Conservation (phyloP, 1,284 basidiomycete species). For the Schizopora paradoxa region DNA sequence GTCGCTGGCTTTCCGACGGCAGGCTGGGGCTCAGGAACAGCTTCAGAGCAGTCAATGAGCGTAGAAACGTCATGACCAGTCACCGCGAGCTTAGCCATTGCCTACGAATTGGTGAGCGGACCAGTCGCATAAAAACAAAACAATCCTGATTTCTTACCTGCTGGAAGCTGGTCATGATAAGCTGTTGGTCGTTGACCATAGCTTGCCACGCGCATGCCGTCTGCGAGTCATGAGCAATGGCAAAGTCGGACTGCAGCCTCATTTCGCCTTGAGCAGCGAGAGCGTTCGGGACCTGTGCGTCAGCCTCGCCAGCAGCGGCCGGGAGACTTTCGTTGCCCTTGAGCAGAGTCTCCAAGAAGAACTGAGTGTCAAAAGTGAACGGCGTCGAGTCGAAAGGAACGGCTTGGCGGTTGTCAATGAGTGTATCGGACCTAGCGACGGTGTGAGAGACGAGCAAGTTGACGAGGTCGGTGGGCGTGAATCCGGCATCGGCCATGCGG, state of each 20-base stretch:
- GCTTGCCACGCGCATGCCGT: slow-evolving; percentile 20
- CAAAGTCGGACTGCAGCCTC: slow-evolving; percentile 20
- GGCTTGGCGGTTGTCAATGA: slow-evolving; percentile 14
- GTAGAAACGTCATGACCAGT: slow-evolving; percentile 25
- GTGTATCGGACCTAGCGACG: slow-evolving; percentile 18
- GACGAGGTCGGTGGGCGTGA: slow-evolving; percentile 28
- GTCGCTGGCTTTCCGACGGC: slow-evolving; percentile 11
- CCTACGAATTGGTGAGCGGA: too few relatives aligned
- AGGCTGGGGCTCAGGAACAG: slow-evolving; percentile 9
- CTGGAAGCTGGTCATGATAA: slow-evolving; percentile 10
- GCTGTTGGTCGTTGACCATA: slow-evolving; percentile 14
- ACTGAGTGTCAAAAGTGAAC: slow-evolving; percentile 20
- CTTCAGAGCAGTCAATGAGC: slow-evolving; percentile 20
- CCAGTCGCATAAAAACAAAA: too few relatives aligned
- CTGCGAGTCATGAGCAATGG: slow-evolving; percentile 17
- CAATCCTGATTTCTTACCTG: too few relatives aligned
- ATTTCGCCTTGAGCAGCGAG: slow-evolving; percentile 22
- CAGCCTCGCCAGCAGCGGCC: slow-evolving; percentile 10
- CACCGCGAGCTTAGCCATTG: slow-evolving; percentile 30
- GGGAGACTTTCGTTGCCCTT: slow-evolving; percentile 17
- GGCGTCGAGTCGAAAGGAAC: slow-evolving; percentile 21
- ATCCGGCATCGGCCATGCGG: slow-evolving; percentile 24
- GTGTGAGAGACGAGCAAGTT: slow-evolving; percentile 23
- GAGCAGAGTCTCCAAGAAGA: slow-evolving; percentile 21
- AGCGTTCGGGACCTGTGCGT: slow-evolving; percentile 23